A percentile compares a stretch with the other conserved stretches of the same genome.
Conservation (phyloP, 208 protist genomes). For the Leishmania arabica region DNA sequence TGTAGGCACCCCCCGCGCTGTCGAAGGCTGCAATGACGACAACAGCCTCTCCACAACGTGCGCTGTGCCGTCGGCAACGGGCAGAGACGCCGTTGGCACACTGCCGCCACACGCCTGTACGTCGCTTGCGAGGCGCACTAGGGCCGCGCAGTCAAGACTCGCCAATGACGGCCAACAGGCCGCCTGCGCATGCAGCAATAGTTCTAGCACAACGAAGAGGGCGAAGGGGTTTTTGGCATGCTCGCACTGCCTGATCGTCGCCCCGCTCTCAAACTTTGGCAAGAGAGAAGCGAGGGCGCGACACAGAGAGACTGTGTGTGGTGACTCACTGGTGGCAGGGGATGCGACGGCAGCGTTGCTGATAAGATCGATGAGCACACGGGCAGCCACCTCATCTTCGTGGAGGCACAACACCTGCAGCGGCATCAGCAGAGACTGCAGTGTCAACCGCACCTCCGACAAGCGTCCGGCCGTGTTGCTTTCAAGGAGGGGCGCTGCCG, state of each 20-base stretch:
- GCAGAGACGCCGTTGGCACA: neutral
- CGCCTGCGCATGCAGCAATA: neutral
- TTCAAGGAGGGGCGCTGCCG: slow-evolving; percentile 26
- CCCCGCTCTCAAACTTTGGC: neutral
- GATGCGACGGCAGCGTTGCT: slow-evolving; percentile 1
- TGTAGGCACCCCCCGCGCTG: neutral
- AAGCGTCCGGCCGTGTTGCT: slow-evolving; percentile 70
- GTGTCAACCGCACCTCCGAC: slow-evolving; percentile 83
- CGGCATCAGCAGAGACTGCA: slow-evolving; percentile 71
- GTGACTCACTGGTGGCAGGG: neutral
- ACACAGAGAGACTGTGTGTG: neutral
- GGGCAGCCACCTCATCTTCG: slow-evolving; percentile 52
- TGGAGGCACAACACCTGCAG: slow-evolving; percentile 75
- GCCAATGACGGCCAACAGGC: neutral
- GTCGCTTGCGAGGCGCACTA: neutral
- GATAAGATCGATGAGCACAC: slow-evolving; percentile 20
- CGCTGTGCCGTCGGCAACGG: neutral
- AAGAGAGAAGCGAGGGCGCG: neutral
- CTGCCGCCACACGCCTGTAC: neutral
- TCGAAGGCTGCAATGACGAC: neutral
- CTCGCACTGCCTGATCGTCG: neutral
- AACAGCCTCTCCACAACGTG: neutral
- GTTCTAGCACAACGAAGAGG: slow-evolving; percentile 6
- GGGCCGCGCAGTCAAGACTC: neutral
- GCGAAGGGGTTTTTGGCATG: neutral